phyloP scores from a whole-genome alignment of 257 asterid genomes.

The Solanum bulbocastanum region DNA sequence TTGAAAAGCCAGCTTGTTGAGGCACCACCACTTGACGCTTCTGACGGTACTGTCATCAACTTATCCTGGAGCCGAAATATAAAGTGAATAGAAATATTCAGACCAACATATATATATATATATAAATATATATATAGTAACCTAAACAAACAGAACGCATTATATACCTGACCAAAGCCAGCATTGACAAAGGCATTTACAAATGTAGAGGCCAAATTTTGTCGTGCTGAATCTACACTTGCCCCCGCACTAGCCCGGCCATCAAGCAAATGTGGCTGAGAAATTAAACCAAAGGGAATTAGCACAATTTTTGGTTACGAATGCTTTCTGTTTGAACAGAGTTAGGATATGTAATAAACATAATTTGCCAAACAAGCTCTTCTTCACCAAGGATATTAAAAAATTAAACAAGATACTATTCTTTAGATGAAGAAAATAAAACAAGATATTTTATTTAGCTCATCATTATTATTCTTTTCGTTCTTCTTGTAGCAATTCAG shows the following conservation, averaged over 20 bases:
- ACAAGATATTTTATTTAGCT: not conserved
- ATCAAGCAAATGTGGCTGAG: conserved; percentile 86
- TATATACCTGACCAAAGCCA: conserved; percentile 84
- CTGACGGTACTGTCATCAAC: conserved; percentile 79
- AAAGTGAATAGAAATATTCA: not conserved
- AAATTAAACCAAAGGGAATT: not conserved
- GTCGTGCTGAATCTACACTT: conserved; percentile 91
- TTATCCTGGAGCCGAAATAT: conserved; percentile 46
- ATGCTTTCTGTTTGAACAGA: not conserved
- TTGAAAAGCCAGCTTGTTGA: conserved; percentile 91
- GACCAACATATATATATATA: not conserved
- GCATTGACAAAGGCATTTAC: conserved; percentile 98
- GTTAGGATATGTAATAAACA: not conserved
- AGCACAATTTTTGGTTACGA: not conserved
- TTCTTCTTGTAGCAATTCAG: not conserved
- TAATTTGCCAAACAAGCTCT: not conserved
- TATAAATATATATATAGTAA: not conserved
- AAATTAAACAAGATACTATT: not conserved
- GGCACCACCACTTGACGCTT: conserved; percentile 59
- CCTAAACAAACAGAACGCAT: not conserved
- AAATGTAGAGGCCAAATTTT: conserved; percentile 95
- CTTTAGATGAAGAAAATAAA: not conserved
- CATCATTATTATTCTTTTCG: not conserved
- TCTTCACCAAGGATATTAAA: not conserved
- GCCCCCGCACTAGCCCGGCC: conserved; percentile 91